A percentile compares a stretch with the other conserved stretches of the same genome.
phyloP scores from a whole-genome alignment of 169 alveolate species.

The Plasmodium knowlesi region DNA sequence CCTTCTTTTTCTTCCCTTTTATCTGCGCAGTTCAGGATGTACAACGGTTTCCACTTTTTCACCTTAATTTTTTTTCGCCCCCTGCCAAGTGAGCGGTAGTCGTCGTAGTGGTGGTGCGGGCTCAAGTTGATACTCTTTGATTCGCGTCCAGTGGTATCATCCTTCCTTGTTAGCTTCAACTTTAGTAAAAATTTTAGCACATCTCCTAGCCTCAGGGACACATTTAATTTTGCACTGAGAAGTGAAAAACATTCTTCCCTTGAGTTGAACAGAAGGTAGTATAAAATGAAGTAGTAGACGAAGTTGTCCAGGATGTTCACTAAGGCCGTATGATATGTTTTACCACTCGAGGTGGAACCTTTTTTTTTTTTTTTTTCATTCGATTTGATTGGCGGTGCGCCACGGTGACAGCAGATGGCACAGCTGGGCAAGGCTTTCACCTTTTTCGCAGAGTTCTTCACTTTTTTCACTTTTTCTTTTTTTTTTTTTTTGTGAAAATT shows the following conservation, averaged over 20 bases:
- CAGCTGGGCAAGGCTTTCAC: neutral
- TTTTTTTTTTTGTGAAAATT: neutral
- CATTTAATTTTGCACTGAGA: constrained; percentile 36
- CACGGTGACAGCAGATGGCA: neutral
- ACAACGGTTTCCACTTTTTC: neutral
- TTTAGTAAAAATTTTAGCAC: constrained; percentile 20
- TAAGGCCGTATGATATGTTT: neutral
- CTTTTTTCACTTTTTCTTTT: neutral
- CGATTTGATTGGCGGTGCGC: neutral
- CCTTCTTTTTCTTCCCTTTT: constrained; percentile 18
- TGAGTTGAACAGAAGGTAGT: constrained; percentile 50
- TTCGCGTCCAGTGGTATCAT: neutral
- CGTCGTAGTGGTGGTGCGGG: neutral
- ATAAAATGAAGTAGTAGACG: constrained; percentile 56
- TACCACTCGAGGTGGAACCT: neutral
- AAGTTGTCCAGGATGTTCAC: constrained; percentile 33
- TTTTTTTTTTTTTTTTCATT: neutral
- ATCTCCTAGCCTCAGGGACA: constrained; percentile 29
- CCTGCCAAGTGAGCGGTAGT: neutral
- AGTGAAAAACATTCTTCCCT: constrained; percentile 17
- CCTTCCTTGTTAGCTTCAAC: constrained; percentile 16
- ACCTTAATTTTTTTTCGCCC: neutral
- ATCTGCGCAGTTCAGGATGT: constrained; percentile 8
- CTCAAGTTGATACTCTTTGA: constrained; percentile 13
- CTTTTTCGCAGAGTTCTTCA: neutral